These are phyloP conservation scores for Penicillium sclerotiorum DNA, from an alignment of 2,329 filamentous ascomycete genomes.

Conservation along the genomic window DNA sequence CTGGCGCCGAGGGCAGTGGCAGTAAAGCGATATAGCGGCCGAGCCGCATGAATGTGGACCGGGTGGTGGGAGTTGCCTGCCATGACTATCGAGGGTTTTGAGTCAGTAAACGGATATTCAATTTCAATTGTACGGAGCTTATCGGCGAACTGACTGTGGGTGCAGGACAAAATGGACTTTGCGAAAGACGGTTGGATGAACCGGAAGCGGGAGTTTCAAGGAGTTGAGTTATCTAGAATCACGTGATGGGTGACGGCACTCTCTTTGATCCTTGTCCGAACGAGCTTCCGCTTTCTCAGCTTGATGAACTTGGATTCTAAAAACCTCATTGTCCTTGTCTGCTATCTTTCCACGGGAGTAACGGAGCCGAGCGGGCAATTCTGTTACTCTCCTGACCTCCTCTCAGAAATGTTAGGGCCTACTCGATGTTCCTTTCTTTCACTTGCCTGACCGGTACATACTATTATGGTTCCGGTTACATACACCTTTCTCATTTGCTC, in stretches of 20 bases:
- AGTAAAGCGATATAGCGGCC: constrained; percentile 77
- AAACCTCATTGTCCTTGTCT: not conserved
- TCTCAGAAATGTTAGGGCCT: constrained; percentile 8
- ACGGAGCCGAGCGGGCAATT: not conserved
- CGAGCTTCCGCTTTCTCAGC: not conserved
- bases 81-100: constrained; percentile 40
- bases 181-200: constrained; percentile 3
- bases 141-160: not conserved
- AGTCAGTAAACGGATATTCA: not conserved
- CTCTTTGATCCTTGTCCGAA: constrained; percentile 7
- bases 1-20: constrained; percentile 86
- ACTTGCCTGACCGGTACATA: not conserved
- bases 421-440: not conserved
- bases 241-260: constrained; percentile 21
- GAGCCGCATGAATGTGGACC: constrained; percentile 59
- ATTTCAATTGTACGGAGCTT: not conserved
- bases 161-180: not conserved
- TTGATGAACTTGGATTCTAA: not conserved
- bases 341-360: no score
- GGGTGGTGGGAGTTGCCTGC: constrained; percentile 44
- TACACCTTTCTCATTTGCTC: not conserved
- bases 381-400: not conserved
- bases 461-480: constrained; percentile 1
- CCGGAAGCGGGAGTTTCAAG: constrained; percentile 9
- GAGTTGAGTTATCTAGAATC: not conserved